Evolutionary conservation across 768 basidiomycete genomes (phyloP).

Genomic region (Mycena kentingensis): DNA sequence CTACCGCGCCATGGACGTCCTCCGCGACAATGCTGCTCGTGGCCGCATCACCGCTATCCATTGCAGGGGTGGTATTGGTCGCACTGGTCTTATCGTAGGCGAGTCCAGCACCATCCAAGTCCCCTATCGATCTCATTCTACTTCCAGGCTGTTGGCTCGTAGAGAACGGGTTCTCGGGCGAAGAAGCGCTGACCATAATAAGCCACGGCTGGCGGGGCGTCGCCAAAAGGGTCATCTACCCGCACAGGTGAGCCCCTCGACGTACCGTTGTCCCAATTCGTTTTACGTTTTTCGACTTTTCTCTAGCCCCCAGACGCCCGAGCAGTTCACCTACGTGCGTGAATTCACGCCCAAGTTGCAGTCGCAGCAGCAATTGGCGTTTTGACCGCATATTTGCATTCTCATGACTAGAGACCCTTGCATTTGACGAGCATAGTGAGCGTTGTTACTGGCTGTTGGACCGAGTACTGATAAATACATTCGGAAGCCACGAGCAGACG

Average conservation of each 20-base stretch:
- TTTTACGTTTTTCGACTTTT: neutral
- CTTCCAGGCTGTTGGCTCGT: conserved; percentile 57
- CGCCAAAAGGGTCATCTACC: conserved; percentile 75
- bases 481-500: neutral
- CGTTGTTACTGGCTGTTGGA: too few species aligned
- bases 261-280: neutral
- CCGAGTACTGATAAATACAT: neutral
- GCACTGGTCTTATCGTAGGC: conserved; percentile 58
- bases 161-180: conserved; percentile 42
- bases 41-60: conserved; percentile 73
- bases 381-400: neutral
- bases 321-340: neutral
- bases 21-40: conserved; percentile 59
- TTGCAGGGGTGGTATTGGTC: conserved; percentile 77
- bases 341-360: neutral
- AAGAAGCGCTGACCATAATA: neutral
- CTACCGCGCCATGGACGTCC: conserved; percentile 56
- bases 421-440: too few species aligned
- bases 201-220: conserved; percentile 65
- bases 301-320: neutral
- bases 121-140: neutral
- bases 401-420: neutral
- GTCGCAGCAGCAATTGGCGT: neutral
- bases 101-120: neutral
- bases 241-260: conserved; percentile 45